Evolutionary conservation across 805 yeast genomes (phyloP).

Genomic region (Teunomyces pallodes): DNA sequence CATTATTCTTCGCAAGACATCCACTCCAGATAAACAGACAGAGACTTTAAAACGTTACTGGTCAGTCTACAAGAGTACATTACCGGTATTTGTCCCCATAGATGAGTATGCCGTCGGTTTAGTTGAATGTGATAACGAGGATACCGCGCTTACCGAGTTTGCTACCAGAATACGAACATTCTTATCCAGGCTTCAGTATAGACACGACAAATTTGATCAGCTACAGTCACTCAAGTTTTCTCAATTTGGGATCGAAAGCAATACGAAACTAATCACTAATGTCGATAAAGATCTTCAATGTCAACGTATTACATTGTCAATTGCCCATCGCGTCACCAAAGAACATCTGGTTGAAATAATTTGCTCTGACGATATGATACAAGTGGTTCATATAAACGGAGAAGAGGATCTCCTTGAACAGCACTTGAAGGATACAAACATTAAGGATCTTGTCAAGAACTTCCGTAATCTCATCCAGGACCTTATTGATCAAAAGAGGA

Average conservation of each 20-base stretch:
- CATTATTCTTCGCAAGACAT: slow-evolving; percentile 33
- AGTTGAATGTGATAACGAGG: slow-evolving; percentile 9
- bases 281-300: slow-evolving; percentile 27
- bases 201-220: slow-evolving; percentile 27
- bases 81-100: slow-evolving; percentile 32
- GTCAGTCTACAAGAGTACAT: slow-evolving; percentile 35
- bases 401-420: not conserved
- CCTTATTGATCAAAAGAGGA: not conserved
- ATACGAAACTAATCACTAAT: slow-evolving; percentile 9
- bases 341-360: slow-evolving; percentile 16
- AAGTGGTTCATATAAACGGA: slow-evolving; percentile 9
- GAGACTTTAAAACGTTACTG: slow-evolving; percentile 15
- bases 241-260: slow-evolving; percentile 6
- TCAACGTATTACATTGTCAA: slow-evolving; percentile 15
- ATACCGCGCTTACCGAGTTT: slow-evolving; percentile 18
- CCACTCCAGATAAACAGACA: slow-evolving; percentile 5
- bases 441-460: not conserved
- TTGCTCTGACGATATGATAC: slow-evolving; percentile 20
- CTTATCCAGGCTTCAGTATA: slow-evolving; percentile 27
- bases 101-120: slow-evolving; percentile 14
- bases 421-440: not conserved
- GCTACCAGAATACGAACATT: slow-evolving; percentile 19
- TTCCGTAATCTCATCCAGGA: not conserved
- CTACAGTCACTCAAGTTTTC: slow-evolving; percentile 9
- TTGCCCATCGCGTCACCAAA: slow-evolving; percentile 3